phyloP scores from a whole-genome alignment of 2,329 filamentous ascomycete species.

The Cladosporium sp. region DNA sequence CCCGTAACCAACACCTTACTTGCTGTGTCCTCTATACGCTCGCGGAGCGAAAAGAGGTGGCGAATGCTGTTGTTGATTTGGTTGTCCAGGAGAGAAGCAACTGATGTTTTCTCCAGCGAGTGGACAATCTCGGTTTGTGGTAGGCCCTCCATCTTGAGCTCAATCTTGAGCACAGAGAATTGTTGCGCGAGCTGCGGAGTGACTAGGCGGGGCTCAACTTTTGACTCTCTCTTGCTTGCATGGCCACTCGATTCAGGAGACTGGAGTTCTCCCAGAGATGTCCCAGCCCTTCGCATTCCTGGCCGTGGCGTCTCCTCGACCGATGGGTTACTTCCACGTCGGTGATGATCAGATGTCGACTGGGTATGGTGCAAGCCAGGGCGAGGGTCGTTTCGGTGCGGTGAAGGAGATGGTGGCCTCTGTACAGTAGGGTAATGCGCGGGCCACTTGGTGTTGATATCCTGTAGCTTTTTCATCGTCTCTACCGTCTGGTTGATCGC shows the following conservation, averaged over 20 bases:
- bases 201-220: constrained; percentile 73
- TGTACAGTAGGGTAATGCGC: constrained; percentile 89
- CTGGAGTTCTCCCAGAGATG: constrained; percentile 58
- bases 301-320: neutral
- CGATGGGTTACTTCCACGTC: constrained; percentile 23
- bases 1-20: constrained; percentile 96
- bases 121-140: constrained; percentile 89
- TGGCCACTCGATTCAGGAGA: constrained; percentile 62
- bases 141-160: constrained; percentile 81
- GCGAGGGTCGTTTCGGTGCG: constrained; percentile 49
- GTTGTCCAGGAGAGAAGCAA: constrained; percentile 84
- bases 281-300: constrained; percentile 58
- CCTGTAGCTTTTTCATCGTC: constrained; percentile 73
- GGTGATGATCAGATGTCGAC: constrained; percentile 52
- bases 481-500: constrained; percentile 85
- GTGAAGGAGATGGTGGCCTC: constrained; percentile 44
- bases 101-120: constrained; percentile 85
- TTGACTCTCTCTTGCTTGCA: constrained; percentile 55
- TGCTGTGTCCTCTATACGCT: constrained; percentile 93
- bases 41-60: constrained; percentile 78
- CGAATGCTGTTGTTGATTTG: constrained; percentile 93
- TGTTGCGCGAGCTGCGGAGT: constrained; percentile 91
- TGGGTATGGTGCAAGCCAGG: constrained; percentile 61
- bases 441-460: constrained; percentile 88
- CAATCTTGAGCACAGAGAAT: constrained; percentile 91